Conservation (phyloP, 345 rosid genomes). For the Eucalyptus camaldulensis region DNA sequence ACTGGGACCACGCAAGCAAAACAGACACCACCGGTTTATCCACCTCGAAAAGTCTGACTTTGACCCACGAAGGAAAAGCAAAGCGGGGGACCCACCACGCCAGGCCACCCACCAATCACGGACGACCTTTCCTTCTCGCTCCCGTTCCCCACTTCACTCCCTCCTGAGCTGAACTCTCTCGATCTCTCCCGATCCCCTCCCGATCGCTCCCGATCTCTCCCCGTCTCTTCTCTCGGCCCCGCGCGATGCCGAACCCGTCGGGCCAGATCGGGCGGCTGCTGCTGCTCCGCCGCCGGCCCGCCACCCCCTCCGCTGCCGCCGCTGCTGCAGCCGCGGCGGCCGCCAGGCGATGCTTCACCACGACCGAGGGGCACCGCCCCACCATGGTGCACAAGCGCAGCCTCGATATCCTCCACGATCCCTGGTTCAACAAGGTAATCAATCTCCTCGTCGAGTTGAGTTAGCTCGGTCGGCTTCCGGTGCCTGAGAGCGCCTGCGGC, state of each 20-base stretch:
- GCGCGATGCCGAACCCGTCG: conserved; percentile 27
- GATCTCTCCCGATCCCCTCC: not conserved
- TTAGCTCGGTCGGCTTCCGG: not conserved
- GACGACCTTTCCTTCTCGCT: not conserved
- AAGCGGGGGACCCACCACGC: not conserved
- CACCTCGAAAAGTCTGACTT: not conserved
- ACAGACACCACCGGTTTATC: rapidly evolving
- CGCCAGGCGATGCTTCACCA: conserved; percentile 48
- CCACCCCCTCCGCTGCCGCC: conserved; percentile 4
- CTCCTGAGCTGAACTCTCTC: not conserved
- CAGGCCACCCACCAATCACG: not conserved
- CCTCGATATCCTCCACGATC: conserved; percentile 92
- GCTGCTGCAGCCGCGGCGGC: not conserved
- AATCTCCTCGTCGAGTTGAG: not conserved
- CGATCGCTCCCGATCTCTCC: not conserved
- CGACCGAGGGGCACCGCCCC: conserved; percentile 83
- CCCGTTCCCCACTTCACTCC: not conserved
- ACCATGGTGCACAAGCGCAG: conserved; percentile 94
- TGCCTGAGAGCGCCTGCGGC: not conserved
- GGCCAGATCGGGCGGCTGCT: conserved; percentile 17
- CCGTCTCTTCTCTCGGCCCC: not conserved
- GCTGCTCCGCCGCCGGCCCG: not conserved
- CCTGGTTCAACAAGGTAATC: conserved; percentile 93
- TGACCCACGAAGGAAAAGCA: not conserved
- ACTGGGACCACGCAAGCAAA: not conserved